These are phyloP conservation scores for Trichosporon sp. DNA, from an alignment of 1,284 basidiomycete species.

Conservation along the genomic window DNA sequence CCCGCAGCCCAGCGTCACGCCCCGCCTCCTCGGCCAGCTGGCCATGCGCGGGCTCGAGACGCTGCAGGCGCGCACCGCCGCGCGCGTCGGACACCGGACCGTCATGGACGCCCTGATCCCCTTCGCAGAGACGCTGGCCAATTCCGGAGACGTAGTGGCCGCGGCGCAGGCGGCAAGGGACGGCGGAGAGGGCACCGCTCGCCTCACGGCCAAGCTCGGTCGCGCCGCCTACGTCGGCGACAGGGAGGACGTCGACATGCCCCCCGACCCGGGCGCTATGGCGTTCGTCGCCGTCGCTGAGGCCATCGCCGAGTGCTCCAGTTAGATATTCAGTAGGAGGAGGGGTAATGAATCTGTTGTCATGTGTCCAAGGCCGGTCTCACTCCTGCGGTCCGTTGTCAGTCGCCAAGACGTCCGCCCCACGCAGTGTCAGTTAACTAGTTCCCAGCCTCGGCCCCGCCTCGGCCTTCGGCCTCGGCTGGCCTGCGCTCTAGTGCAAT, in stretches of 20 bases:
- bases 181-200: slow-evolving; percentile 47
- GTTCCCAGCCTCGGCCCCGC: neutral
- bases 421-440: neutral
- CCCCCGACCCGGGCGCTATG: slow-evolving; percentile 49
- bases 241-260: slow-evolving; percentile 36
- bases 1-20: slow-evolving; percentile 9
- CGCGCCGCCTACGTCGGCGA: slow-evolving; percentile 52
- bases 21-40: slow-evolving; percentile 12
- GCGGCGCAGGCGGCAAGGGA: slow-evolving; percentile 44
- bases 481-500: neutral
- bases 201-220: slow-evolving; percentile 50
- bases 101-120: slow-evolving; percentile 53
- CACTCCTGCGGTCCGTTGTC: too few relatives aligned
- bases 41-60: slow-evolving; percentile 37
- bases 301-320: slow-evolving; percentile 20
- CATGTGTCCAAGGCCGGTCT: too few relatives aligned
- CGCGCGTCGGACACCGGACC: slow-evolving; percentile 51
- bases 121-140: slow-evolving; percentile 46
- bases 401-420: neutral
- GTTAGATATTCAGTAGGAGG: neutral
- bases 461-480: neutral
- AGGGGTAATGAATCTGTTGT: neutral
- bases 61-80: slow-evolving; percentile 49
- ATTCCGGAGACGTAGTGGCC: slow-evolving; percentile 33
- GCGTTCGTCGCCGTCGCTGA: slow-evolving; percentile 43